A percentile compares a stretch with the other conserved stretches of the same genome.
phyloP scores from a whole-genome alignment of 352 stramenopile species.

The Phytophthora pluvialis region DNA sequence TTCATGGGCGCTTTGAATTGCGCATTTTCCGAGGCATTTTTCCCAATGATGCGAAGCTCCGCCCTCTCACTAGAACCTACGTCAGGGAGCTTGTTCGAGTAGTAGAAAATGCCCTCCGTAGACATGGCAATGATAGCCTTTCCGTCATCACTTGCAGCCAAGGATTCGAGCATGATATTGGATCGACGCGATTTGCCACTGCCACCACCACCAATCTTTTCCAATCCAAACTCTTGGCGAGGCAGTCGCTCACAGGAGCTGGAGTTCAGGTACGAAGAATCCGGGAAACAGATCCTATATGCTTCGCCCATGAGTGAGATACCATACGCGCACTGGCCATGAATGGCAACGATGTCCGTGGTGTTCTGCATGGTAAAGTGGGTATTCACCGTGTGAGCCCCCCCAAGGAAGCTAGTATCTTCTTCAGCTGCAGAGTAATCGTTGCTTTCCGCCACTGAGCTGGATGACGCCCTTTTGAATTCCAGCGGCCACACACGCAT shows the following conservation, averaged over 20 bases:
- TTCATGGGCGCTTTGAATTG: constrained; percentile 78
- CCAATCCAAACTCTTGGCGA: constrained; percentile 68
- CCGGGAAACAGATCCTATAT: constrained; percentile 66
- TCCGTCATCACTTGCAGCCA: constrained; percentile 72
- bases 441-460: constrained; percentile 14
- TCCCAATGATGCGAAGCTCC: constrained; percentile 65
- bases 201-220: constrained; percentile 64
- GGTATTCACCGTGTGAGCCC: constrained; percentile 47
- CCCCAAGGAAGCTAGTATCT: constrained; percentile 29
- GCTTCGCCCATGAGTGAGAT: constrained; percentile 72
- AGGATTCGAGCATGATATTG: constrained; percentile 71
- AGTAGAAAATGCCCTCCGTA: constrained; percentile 79
- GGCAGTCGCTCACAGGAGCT: constrained; percentile 24
- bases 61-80: constrained; percentile 29
- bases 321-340: constrained; percentile 68
- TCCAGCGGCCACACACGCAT: constrained; percentile 75
- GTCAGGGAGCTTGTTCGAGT: constrained; percentile 52
- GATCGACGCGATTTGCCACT: constrained; percentile 73
- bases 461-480: constrained; percentile 18
- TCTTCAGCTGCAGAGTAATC: constrained; percentile 35
- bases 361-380: constrained; percentile 69
- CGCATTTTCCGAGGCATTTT: constrained; percentile 68
- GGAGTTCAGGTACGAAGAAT: constrained; percentile 26
- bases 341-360: constrained; percentile 64
- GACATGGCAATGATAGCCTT: constrained; percentile 65